Base-by-base conservation (phyloP, 2,329 filamentous ascomycete species). In the Aspergillus bombycis region DNA sequence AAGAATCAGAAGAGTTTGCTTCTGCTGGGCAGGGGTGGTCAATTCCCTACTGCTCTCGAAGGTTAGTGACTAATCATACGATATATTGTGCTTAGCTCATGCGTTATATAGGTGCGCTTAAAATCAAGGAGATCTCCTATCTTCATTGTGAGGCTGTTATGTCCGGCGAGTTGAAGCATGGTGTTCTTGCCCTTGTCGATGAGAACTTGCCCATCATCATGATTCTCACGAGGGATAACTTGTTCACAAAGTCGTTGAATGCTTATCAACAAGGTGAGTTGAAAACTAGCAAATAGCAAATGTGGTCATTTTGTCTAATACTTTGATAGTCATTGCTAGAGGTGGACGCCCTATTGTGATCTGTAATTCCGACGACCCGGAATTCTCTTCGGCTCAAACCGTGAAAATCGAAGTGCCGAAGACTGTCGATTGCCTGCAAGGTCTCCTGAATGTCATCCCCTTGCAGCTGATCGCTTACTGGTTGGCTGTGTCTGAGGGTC, bases 91-190 rank as follows among this genome's bases (percentile, higher is more conserved):
- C 12, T 8, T 50, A 57, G 38, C 64, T 73, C 57, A 72, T 58
- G 53, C 58, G 36, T 52, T 46, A 28, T 64, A 50, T 60, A 85
- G 83, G 93, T 82, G 95, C 95, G 57, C 86, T 99, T 72, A 99
- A 99, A 87, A 99, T 99, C 82, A 99, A 99, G 88, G 95, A 99
- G 84, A 99, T 99, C 75, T 98, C 94, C 21, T 99, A 99, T 82
- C 91, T 99, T 64, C 95, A 99, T 82, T 99, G 95, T 81, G 95
- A 99, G 84, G 95, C 95, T 73, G 95, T 99, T 85, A 99, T 99
- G 95, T 98, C 95, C 68, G 95, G 95, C 81, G 95, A 99, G 84
- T 88, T 99, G 74, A 99, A 99, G 88, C 95, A 99, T 81, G 95
- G 95, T 85, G 95, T 99, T 58, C 85, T 99, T 77, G 95, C 95